These are phyloP conservation scores for Sugiyamaella neomexicana DNA, from an alignment of 1,139 yeast species.

Conservation along the genomic window DNA sequence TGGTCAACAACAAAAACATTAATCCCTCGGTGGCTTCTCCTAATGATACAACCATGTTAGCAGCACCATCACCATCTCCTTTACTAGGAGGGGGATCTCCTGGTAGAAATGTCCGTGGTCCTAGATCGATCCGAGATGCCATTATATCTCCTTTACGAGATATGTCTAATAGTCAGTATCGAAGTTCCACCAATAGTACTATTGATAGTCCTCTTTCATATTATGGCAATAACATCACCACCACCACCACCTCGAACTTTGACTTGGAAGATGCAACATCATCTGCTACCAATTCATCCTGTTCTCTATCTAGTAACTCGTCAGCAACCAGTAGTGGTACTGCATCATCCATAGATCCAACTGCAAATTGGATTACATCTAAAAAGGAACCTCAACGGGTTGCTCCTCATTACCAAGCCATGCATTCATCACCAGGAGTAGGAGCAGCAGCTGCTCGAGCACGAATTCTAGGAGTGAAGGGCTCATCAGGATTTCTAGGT, in stretches of 20 bases:
- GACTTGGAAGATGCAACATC: background rate
- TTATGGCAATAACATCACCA: slow-evolving; percentile 2
- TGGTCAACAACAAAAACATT: background rate
- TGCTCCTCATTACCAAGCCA: slow-evolving; percentile 27
- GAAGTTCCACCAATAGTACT: background rate
- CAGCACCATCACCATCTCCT: slow-evolving; percentile 8
- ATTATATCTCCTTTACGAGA: slow-evolving; percentile 31
- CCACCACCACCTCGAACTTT: slow-evolving; percentile 3
- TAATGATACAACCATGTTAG: slow-evolving; percentile 10
- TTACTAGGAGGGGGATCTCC: slow-evolving; percentile 9
- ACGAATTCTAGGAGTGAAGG: slow-evolving; percentile 27
- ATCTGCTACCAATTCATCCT: slow-evolving; percentile 11
- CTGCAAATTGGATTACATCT: slow-evolving; percentile 29
- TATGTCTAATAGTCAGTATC: slow-evolving; percentile 24
- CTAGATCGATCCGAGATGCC: slow-evolving; percentile 30
- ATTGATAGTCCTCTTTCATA: slow-evolving; percentile 8
- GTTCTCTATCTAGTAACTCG: slow-evolving; percentile 15
- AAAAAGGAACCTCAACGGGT: slow-evolving; percentile 28
- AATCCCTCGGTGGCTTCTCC: slow-evolving; percentile 5
- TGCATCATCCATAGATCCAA: slow-evolving; percentile 19
- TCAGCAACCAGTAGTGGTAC: slow-evolving; percentile 11
- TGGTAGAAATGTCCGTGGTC: slow-evolving; percentile 31
- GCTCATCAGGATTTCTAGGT: slow-evolving; percentile 27
- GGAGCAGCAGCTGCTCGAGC: slow-evolving; percentile 34
- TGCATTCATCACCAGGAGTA: slow-evolving; percentile 21